Evolutionary conservation across 495 filamentous ascomycete species (phyloP), one percentile per base, ranked within the genome.

Genomic region (Aspergillus ellipticus): DNA sequence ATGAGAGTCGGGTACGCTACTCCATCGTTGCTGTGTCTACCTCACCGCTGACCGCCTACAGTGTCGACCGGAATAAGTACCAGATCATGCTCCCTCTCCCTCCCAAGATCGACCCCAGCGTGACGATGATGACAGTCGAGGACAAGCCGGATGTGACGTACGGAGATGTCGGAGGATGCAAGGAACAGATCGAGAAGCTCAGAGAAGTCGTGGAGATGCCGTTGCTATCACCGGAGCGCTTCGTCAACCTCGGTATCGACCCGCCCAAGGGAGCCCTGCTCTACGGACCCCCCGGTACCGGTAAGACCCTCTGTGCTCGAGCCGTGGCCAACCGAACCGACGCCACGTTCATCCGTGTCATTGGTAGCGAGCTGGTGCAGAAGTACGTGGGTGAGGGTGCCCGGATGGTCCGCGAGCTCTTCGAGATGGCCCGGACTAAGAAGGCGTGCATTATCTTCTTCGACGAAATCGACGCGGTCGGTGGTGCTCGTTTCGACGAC

Each of bases 401-500:
- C 3, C 81, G 94, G 54, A 98, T 98, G 94, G 94, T 98, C 13
- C 87, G 94, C 59, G 94, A 98, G 76, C 82, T 98, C 2, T 98
- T 98, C 74, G 94, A 98, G 75, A 98, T 98, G 94, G 94, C 95
- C 16, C 89, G 94, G 49, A 98, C 94, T 42, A 98, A 98, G 84
- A 98, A 98, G 74, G 94, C 94, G 15, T 98, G 94, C 74, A 98
- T 98, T 68, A 98, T 98, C 74, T 98, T 98, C 86, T 98, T 98
- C 72, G 94, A 98, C 77, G 94, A 98, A 76, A 94, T 98, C 62
- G 94, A 98, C 73, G 94, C 94, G 28, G 88, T 98, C 56, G 94
- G 94, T 66, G 94, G 94, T 57, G 94, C 94, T n/a, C 90, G 94
- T 63, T 97, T 98, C 65, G 94, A 98, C 65, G 94, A 98, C 64